Evolutionary conservation across 495 filamentous ascomycete species (phyloP), one percentile per base, ranked within the genome.

Genomic region (Podospora pseudoanserina): DNA sequence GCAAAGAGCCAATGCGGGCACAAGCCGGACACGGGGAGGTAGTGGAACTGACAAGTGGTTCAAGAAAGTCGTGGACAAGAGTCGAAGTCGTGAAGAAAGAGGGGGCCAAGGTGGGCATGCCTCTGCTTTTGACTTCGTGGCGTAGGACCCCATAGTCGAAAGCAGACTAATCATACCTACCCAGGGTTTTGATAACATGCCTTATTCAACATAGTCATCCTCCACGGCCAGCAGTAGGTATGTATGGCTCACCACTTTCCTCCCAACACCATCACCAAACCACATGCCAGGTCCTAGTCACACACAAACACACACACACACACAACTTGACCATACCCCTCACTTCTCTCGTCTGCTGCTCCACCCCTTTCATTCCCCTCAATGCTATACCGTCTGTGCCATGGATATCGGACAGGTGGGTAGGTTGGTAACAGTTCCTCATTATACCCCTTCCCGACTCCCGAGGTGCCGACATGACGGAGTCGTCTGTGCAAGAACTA

Each of bases 361-460:
- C 5, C 7, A 26, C 3, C 55, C 55, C 19, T 58, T 66, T 53
- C 20, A 56, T 63, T 53, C 44, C 27, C 56, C 65, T 64, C 57
- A 69, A 58, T 58, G 55, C 55, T 26, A 58, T 58, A 58, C 19
- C 9, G 55, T 58, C 55, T n/a, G 55, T 58, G 55, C 54, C n/a
- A 58, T 20, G 19, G 15, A 16, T 58, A 19, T 58, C n/a, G 18
- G 20, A 58, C 55, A 18, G 23, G 55, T 71, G 67, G 62, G 63
- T 23, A 23, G 65, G 65, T 62, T 65, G 56, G 53, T 23, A 23
- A 23, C 1, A 1, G 20, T 23, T 23, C 20, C 20, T 23, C 20
- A 23, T 23, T 23, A 23, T 23, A 23, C 20, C 20, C 20, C 20
- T 23, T 23, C 20, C 20, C 20, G 20, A 23, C 20, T 56, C 54